Evolutionary conservation across 768 basidiomycete species (phyloP), one percentile per base, ranked within the genome.

Genomic region (Cyathus striatus): DNA sequence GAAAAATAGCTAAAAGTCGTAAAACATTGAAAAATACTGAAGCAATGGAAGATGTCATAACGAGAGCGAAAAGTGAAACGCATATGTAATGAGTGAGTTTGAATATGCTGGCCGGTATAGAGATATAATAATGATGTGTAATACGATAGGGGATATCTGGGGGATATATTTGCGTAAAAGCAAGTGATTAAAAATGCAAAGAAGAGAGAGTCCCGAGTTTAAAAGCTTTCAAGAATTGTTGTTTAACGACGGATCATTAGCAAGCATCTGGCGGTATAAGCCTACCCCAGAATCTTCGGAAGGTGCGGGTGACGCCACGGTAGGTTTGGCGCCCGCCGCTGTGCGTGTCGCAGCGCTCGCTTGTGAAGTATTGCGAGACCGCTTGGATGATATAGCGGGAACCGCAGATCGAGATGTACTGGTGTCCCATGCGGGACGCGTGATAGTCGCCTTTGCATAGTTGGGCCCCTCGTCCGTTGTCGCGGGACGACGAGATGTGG

Each of bases 281-380:
- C 83, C 87, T 49, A 91, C 86, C 49, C 85, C 86, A 40, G 89
- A 91, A 60, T 90, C 89, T 53, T 85, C 83, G 22, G 81, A 77
- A 14, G 83, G 86, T 37, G 83, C 84, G 45, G 89, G 86, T 4
- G 87, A 89, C 14, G 75, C 65, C 9, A 83, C 60, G 14, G 69
- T 64, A 58, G 74, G 52, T 42, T 65, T 61, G n/a, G 64, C 56
- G 22, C 62, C 50, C 4, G 69, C 60, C 7, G 20, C 32, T 23
- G 64, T 62, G 43, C 62, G 63, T 22, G 76, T 75, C 21, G 78
- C 73, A n/a, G 77, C 69, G 54, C 83, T 86, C 6, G 76, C 82
- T 58, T 86, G 85, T 5, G 86, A 88, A 2, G 69, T 79, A 55
- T 89, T 86, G 27, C 88, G 78, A 23, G 76, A 53, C 21, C 88